Base-by-base conservation (phyloP, 345 rosid genomes). In the Adansonia digitata region DNA sequence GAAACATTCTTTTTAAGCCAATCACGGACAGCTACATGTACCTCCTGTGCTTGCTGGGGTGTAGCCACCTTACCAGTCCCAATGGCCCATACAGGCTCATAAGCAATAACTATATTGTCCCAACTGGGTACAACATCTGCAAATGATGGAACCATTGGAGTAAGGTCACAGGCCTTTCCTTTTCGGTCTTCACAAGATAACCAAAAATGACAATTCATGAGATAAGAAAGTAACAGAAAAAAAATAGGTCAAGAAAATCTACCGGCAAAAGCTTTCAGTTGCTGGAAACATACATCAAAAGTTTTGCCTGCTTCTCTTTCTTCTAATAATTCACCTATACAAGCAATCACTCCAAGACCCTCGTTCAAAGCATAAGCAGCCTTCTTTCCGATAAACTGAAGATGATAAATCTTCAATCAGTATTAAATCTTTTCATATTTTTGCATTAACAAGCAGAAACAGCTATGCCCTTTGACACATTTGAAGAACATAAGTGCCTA, bases 81-180 rank as follows among this genome's bases (percentile, higher is more conserved):
- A 80, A 95, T 95, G 75, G 99, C 99, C 99, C 99, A 95, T 34
- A 95, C 98, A 66, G 99, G 98, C 83, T 95, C 99, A 66, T 95
- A 95, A 2, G 99, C 99, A 73, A 95, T 88, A 37, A 95, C 99
- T 55, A 93, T 69, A 69, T 88, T 82, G 62, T 93, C 97, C 99
- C 98, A 93, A 84, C 97, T 85, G 48, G 97, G 91, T 37, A 90
- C 89, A 77, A 90, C 89, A 87, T 93, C 99, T 94, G 86, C 57
- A 81, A 65, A 46, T 45, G 43, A 75, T 7, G 27, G 48, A 56
- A 62, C 27, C 18, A 46, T 34, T 26, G 56, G 60, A 37, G 56
- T 74, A 10, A 71, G 72, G 37, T 49, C 37, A 56, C 2, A 29
- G 45, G 45, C 37, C 17, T 18, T 40, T 78, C 59, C 14, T 68